Evolutionary conservation across 352 stramenopile species (phyloP), one percentile per base, ranked within the genome.

Genomic region (Globisporangium heterothallicum): DNA sequence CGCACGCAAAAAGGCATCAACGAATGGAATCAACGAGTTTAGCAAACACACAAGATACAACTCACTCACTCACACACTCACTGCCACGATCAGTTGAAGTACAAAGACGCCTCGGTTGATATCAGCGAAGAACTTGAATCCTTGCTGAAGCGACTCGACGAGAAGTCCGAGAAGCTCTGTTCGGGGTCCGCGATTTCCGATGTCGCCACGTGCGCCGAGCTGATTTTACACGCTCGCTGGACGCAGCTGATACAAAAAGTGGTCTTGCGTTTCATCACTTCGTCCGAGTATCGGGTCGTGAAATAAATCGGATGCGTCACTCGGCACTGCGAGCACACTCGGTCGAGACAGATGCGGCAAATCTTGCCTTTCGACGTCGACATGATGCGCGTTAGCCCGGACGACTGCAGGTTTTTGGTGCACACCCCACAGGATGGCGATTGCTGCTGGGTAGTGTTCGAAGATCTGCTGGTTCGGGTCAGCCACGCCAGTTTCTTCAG

Each of bases 401-500:
- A 18, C 22, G 14, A 6, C 43, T 34, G 6, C 2, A 49, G 8
- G 26, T 19, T 40, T n/a, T 21, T 16, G 5, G 25, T 27, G 18
- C 62, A 78, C 34, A 74, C 62, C 13, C 62, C 68, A 26, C 69
- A 52, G 2, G 59, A 45, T 12, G 16, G 16, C n/a, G 25, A 2
- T 7, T 8, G 16, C 18, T 8, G 18, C 14, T 24, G 24, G 7
- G 7, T 19, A 14, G 44, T 18, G 64, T 35, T 55, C n/a, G 63
- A 7, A 45, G 66, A 56, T 0, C 40, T 45, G 56, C 63, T 67
- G 14, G 16, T 32, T 26, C 48, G 52, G 19, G 70, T 66, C 58
- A 72, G 64, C 59, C 58, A 74, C 2, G 61, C 48, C 7, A 78
- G 59, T 34, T 78, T 78, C 40, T 74, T 72, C 65, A 78, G 72